Evolutionary conservation across 2,329 filamentous ascomycete species (phyloP).

Genomic region (Colletotrichum sp.): DNA sequence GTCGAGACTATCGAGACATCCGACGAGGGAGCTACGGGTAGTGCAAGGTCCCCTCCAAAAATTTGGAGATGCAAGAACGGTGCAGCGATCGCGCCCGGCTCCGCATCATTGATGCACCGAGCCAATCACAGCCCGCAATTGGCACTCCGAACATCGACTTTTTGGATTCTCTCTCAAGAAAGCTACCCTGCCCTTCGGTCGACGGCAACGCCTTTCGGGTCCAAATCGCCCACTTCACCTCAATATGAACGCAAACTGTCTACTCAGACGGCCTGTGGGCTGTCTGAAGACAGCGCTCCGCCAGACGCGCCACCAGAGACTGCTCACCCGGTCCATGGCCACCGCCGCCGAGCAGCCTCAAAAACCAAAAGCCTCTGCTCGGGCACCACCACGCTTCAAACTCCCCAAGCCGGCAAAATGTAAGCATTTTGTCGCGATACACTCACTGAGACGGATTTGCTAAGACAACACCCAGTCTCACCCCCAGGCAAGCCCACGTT

Average conservation of each 20-base stretch:
- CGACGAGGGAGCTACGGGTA: neutral
- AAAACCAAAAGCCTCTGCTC: constrained; percentile 29
- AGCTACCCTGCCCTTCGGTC: neutral
- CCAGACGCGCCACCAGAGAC: constrained; percentile 56
- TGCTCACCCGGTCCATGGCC: constrained; percentile 51
- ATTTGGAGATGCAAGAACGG: constrained; percentile 2
- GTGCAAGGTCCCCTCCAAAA: constrained; percentile 10
- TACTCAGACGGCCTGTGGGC: constrained; percentile 73
- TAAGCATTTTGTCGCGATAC: neutral
- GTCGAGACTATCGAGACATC: neutral
- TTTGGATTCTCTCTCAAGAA: neutral
- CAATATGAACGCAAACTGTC: constrained; percentile 64
- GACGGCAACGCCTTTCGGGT: neutral
- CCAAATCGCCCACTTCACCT: neutral
- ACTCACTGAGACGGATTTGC: neutral
- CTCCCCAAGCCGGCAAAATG: neutral
- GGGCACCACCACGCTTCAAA: constrained; percentile 21
- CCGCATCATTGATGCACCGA: constrained; percentile 27
- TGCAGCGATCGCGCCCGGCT: neutral
- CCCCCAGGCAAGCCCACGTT: constrained; percentile 21
- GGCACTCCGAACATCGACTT: constrained; percentile 19
- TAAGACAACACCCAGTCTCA: neutral
- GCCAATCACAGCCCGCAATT: constrained; percentile 38
- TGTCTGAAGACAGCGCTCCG: constrained; percentile 71
- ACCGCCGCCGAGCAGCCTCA: constrained; percentile 34